Percentiles rank a stretch among this genome's conserved stretches.
These are phyloP conservation scores for Agrocybe praecox DNA, from an alignment of 768 basidiomycete species.

Conservation along the genomic window DNA sequence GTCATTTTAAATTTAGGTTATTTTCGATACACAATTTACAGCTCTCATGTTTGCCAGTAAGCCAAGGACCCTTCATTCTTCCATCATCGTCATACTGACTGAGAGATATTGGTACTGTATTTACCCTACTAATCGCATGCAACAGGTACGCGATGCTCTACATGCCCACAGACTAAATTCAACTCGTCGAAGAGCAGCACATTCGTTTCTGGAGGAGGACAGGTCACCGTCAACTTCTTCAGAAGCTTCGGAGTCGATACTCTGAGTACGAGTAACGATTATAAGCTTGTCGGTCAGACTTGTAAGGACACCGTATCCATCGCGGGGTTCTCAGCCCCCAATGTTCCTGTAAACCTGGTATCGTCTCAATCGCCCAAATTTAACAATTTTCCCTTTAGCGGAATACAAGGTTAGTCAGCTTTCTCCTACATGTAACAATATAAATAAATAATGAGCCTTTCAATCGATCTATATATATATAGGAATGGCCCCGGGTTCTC, in stretches of 20 bases:
- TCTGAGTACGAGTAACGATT: constrained; percentile 45
- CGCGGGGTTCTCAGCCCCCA: constrained; percentile 40
- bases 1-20: constrained; percentile 34
- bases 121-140: too few species aligned
- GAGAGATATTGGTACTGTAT: too few species aligned
- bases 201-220: constrained; percentile 44
- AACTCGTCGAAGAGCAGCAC: constrained; percentile 51
- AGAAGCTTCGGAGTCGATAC: constrained; percentile 60
- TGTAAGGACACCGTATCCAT: constrained; percentile 51
- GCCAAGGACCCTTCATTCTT: too few species aligned
- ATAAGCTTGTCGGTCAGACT: constrained; percentile 45
- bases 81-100: too few species aligned
- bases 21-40: constrained; percentile 49
- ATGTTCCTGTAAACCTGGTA: constrained; percentile 48
- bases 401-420: constrained; percentile 56
- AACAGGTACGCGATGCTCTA: constrained; percentile 45
- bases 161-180: constrained; percentile 49
- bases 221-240: constrained; percentile 47
- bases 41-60: too few species aligned
- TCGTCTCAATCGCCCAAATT: constrained; percentile 55
- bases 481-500: constrained; percentile 53
- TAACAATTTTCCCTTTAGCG: constrained; percentile 56
- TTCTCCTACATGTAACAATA: too few species aligned
- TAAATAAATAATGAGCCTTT: too few species aligned
- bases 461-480: background rate